These are phyloP conservation scores for Debaryomyces sp. DNA, from an alignment of 1,139 yeast species.

Conservation along the genomic window DNA sequence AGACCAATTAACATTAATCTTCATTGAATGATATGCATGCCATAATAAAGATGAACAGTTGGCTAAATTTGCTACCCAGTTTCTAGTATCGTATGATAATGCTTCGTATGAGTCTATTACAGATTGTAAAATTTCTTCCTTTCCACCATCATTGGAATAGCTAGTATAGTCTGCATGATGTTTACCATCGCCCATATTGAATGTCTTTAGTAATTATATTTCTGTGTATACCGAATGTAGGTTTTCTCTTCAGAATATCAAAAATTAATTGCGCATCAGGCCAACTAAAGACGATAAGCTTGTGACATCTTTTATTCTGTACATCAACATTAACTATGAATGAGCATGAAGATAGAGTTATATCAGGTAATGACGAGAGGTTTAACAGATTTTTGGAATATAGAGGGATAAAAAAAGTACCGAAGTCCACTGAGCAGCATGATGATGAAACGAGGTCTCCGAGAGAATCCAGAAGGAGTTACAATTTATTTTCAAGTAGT, in stretches of 20 bases:
- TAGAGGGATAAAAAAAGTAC: constrained; percentile 16
- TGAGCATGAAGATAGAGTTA: constrained; percentile 10
- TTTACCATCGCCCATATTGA: constrained; percentile 15
- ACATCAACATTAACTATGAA: neutral
- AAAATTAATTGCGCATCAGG: constrained; percentile 8
- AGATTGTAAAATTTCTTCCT: constrained; percentile 60
- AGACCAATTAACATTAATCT: constrained; percentile 78
- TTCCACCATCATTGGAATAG: constrained; percentile 39
- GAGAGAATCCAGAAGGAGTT: constrained; percentile 8
- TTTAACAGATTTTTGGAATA: constrained; percentile 16
- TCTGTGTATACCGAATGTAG: neutral
- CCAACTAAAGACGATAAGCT: constrained; percentile 9
- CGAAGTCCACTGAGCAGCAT: constrained; percentile 3
- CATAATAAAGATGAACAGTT: constrained; percentile 85
- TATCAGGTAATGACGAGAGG: constrained; percentile 5
- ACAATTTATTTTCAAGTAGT: constrained; percentile 8
- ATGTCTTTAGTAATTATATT: neutral
- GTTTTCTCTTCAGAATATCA: neutral
- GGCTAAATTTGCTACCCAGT: constrained; percentile 89
- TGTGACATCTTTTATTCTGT: neutral
- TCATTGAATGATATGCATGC: constrained; percentile 77
- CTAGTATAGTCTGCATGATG: constrained; percentile 71
- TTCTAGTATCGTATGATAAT: constrained; percentile 58
- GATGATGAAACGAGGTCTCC: constrained; percentile 1
- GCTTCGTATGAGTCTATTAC: constrained; percentile 67